These are phyloP conservation scores for Pseudocohnilembus persalinus DNA, from an alignment of 169 alveolate species.

Conservation along the genomic window DNA sequence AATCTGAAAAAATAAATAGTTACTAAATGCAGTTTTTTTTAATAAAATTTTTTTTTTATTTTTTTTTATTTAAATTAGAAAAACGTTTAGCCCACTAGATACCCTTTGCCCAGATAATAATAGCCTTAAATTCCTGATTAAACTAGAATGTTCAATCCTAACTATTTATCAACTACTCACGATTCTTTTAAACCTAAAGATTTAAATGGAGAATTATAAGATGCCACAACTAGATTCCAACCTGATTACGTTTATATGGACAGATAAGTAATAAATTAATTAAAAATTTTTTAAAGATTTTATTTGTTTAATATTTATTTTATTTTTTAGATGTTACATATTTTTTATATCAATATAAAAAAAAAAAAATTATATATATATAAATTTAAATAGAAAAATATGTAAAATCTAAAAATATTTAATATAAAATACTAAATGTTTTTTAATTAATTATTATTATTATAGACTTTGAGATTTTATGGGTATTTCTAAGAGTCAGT, in stretches of 20 bases:
- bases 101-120: constrained; percentile 46
- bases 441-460: background rate
- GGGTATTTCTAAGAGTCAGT: constrained; percentile 85
- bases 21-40: background rate
- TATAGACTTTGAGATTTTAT: constrained; percentile 64
- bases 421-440: too few relatives aligned
- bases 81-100: constrained; percentile 39
- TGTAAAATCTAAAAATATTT: too few relatives aligned
- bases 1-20: background rate
- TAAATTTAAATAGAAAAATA: too few relatives aligned
- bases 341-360: background rate
- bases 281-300: too few relatives aligned
- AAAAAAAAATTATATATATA: too few relatives aligned
- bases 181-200: constrained; percentile 43
- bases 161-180: constrained; percentile 46
- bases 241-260: constrained; percentile 72
- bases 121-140: constrained; percentile 27
- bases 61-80: constrained; percentile 14
- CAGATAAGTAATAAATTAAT: constrained; percentile 50
- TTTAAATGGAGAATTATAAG: constrained; percentile 38
- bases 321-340: background rate
- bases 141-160: constrained; percentile 40
- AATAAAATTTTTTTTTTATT: too few relatives aligned
- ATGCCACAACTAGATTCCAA: constrained; percentile 40
- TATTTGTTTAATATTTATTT: constrained; percentile 1